Evolutionary conservation across 164 flowering plant species (phyloP).

Genomic region (Dillenia suffruticosa): DNA sequence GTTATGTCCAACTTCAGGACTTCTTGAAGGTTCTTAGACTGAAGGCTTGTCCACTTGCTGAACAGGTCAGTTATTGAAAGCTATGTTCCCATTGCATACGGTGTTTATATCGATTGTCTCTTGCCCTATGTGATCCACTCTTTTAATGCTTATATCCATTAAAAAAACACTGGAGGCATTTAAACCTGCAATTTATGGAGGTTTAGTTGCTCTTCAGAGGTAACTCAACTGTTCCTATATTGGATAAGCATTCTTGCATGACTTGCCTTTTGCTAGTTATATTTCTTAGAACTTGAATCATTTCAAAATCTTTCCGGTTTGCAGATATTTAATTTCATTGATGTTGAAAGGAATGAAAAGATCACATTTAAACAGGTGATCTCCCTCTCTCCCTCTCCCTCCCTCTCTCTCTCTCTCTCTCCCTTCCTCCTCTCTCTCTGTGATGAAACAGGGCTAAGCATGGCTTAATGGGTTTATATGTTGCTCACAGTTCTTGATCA

Average conservation of each 20-base stretch:
- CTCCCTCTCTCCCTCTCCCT: neutral
- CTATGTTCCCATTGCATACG: too few relatives aligned
- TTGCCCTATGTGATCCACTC: too few relatives aligned
- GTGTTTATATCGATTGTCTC: too few relatives aligned
- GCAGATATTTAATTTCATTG: constrained; percentile 83
- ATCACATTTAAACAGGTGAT: constrained; percentile 82
- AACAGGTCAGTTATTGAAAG: constrained; percentile 49
- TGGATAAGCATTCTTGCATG: neutral
- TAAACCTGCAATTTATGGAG: too few relatives aligned
- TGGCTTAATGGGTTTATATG: neutral
- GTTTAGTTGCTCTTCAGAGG: too few relatives aligned
- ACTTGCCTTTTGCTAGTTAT: neutral
- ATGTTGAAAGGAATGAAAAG: constrained; percentile 63
- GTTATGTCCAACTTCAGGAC: constrained; percentile 46
- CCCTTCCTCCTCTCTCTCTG: too few relatives aligned
- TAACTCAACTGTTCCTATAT: too few relatives aligned
- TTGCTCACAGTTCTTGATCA: constrained; percentile 39
- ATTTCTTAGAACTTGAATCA: neutral
- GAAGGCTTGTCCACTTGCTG: constrained; percentile 50
- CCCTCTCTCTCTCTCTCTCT: neutral
- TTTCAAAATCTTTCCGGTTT: constrained; percentile 2
- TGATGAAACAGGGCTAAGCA: neutral
- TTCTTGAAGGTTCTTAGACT: constrained; percentile 61
- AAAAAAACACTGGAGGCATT: too few relatives aligned
- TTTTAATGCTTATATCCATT: too few relatives aligned